Evolutionary conservation across 2,329 filamentous ascomycete species (phyloP).

Genomic region (Metarhizium guizhouense): DNA sequence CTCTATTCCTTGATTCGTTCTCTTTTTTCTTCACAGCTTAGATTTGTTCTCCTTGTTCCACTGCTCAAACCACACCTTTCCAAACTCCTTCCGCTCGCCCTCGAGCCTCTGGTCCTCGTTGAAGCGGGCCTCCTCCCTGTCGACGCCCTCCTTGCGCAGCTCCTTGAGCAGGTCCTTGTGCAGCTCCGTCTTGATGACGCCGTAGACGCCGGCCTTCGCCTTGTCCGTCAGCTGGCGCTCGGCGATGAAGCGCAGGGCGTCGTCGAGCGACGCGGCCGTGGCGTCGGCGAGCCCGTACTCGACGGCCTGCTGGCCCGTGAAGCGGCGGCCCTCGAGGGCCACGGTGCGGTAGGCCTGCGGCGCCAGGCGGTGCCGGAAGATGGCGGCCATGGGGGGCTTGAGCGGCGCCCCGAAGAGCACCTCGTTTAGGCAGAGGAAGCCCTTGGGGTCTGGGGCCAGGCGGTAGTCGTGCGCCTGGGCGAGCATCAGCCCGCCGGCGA

Average conservation of each 20-base stretch:
- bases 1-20: too few species aligned
- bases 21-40: slow-evolving; percentile 21
- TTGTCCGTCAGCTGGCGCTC: slow-evolving; percentile 53
- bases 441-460: slow-evolving; percentile 59
- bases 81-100: slow-evolving; percentile 32
- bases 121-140: slow-evolving; percentile 40
- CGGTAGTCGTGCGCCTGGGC: slow-evolving; percentile 80
- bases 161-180: slow-evolving; percentile 55
- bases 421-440: slow-evolving; percentile 76
- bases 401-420: slow-evolving; percentile 72
- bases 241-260: slow-evolving; percentile 49
- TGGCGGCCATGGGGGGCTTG: slow-evolving; percentile 60
- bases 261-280: slow-evolving; percentile 46
- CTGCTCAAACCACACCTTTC: slow-evolving; percentile 39
- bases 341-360: slow-evolving; percentile 50
- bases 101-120: slow-evolving; percentile 30
- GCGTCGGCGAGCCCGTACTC: slow-evolving; percentile 60
- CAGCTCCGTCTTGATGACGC: slow-evolving; percentile 66
- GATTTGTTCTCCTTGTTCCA: slow-evolving; percentile 33
- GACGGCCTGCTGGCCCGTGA: slow-evolving; percentile 53
- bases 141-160: slow-evolving; percentile 43
- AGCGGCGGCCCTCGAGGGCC: slow-evolving; percentile 66
- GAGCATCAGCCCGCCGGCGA: slow-evolving; percentile 65
- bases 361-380: slow-evolving; percentile 64
- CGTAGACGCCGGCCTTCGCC: slow-evolving; percentile 58